Conservation (phyloP, 2,329 filamentous ascomycete genomes). For the Sporothrix protearum region DNA sequence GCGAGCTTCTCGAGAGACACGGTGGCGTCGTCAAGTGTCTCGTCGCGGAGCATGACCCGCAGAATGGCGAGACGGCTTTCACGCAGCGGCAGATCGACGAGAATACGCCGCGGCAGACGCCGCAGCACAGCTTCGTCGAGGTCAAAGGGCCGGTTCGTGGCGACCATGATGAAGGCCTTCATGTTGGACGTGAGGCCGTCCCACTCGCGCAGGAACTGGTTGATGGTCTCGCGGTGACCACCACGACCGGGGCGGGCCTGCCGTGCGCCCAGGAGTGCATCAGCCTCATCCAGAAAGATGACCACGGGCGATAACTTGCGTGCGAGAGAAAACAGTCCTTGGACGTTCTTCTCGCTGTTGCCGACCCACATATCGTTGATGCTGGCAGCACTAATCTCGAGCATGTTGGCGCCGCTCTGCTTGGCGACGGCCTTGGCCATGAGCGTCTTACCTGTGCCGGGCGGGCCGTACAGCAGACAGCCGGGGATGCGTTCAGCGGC, state of each 20-base stretch:
- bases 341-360: slow-evolving; percentile 93
- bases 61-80: slow-evolving; percentile 60
- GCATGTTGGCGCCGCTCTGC: slow-evolving; percentile 65
- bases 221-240: slow-evolving; percentile 84
- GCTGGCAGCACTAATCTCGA: slow-evolving; percentile 85
- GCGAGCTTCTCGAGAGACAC: slow-evolving; percentile 64
- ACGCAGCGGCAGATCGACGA: slow-evolving; percentile 68
- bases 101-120: slow-evolving; percentile 67
- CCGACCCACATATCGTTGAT: slow-evolving; percentile 97
- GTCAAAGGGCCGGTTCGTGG: slow-evolving; percentile 92
- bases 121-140: slow-evolving; percentile 83
- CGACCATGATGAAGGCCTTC: slow-evolving; percentile 95
- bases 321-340: slow-evolving; percentile 84
- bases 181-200: slow-evolving; percentile 73
- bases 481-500: slow-evolving; percentile 88
- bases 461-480: slow-evolving; percentile 81
- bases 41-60: slow-evolving; percentile 65
- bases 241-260: slow-evolving; percentile 62
- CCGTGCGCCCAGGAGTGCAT: slow-evolving; percentile 82
- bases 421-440: slow-evolving; percentile 67
- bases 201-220: slow-evolving; percentile 96
- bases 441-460: slow-evolving; percentile 72
- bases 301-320: slow-evolving; percentile 89
- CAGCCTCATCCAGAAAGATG: slow-evolving; percentile 95
- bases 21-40: slow-evolving; percentile 53